Conservation (phyloP, 306 rosid species). For the Sicyos edulis region DNA sequence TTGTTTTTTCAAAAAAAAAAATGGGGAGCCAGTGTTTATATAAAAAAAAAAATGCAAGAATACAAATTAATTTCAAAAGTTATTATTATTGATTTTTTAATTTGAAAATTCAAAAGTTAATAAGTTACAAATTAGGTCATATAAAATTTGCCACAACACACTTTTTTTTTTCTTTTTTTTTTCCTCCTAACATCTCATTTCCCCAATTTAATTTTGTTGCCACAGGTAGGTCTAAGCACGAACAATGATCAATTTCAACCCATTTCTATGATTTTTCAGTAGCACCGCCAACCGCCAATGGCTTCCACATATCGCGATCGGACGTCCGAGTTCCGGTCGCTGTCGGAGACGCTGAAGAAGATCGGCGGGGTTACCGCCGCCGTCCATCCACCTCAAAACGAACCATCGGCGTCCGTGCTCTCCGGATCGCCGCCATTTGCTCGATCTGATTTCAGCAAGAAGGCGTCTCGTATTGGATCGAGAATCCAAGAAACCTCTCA, state of each 20-base stretch:
- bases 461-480: conserved; percentile 71
- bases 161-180: too few relatives aligned
- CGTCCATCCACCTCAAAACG: conserved; percentile 32
- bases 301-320: conserved; percentile 71
- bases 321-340: conserved; percentile 76
- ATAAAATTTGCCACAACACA: too few relatives aligned
- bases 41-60: too few relatives aligned
- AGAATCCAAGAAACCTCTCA: conserved; percentile 77
- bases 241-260: neutral
- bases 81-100: too few relatives aligned
- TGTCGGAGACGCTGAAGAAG: conserved; percentile 63
- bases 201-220: too few relatives aligned
- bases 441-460: conserved; percentile 75
- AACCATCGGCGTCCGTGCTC: conserved; percentile 33
- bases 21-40: too few relatives aligned
- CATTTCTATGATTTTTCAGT: neutral
- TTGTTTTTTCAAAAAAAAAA: too few relatives aligned
- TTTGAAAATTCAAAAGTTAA: too few relatives aligned
- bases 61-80: too few relatives aligned
- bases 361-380: conserved; percentile 39
- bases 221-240: neutral
- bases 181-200: too few relatives aligned
- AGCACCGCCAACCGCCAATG: conserved; percentile 37
- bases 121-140: too few relatives aligned
- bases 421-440: conserved; percentile 21